phyloP scores from a whole-genome alignment of 495 filamentous ascomycete species.

The Penicillium cosmopolitanum region DNA sequence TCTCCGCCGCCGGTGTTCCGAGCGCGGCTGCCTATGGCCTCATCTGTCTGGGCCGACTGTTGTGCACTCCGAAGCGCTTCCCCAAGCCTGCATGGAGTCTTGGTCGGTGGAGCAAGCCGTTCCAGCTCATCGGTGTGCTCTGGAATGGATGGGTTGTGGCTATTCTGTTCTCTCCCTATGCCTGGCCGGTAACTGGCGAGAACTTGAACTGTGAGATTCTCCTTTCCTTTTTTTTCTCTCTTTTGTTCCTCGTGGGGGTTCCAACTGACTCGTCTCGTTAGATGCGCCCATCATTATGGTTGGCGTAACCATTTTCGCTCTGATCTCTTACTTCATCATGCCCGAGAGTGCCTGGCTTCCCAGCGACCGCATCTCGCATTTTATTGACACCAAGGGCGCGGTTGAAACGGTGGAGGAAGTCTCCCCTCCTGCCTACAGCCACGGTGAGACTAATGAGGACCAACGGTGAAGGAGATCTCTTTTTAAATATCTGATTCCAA shows the following conservation, averaged over 20 bases:
- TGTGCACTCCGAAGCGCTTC: conserved; percentile 51
- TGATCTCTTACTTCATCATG: conserved; percentile 52
- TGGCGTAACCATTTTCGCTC: conserved; percentile 50
- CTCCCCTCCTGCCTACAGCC: background rate
- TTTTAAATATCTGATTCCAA: too few species aligned
- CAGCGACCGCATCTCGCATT: conserved; percentile 44
- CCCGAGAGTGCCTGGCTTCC: conserved; percentile 53
- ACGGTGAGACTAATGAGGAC: conserved; percentile 11
- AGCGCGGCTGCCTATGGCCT: conserved; percentile 59
- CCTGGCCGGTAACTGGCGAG: conserved; percentile 46
- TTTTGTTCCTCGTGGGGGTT: background rate
- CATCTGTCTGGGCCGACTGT: conserved; percentile 54
- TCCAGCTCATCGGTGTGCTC: conserved; percentile 52
- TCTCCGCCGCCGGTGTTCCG: conserved; percentile 53
- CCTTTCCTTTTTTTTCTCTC: background rate
- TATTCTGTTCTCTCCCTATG: conserved; percentile 51
- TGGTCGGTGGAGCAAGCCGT: conserved; percentile 48
- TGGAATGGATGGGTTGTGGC: conserved; percentile 58
- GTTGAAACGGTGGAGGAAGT: conserved; percentile 33
- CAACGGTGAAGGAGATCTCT: conserved; percentile 17
- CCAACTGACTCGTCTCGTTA: conserved; percentile 15
- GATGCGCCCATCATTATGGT: conserved; percentile 55
- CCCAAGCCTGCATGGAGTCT: conserved; percentile 52
- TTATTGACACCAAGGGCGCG: conserved; percentile 50
- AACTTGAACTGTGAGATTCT: conserved; percentile 49